Conservation (phyloP, 163 green algal genomes). For the Picocystis sp. region DNA sequence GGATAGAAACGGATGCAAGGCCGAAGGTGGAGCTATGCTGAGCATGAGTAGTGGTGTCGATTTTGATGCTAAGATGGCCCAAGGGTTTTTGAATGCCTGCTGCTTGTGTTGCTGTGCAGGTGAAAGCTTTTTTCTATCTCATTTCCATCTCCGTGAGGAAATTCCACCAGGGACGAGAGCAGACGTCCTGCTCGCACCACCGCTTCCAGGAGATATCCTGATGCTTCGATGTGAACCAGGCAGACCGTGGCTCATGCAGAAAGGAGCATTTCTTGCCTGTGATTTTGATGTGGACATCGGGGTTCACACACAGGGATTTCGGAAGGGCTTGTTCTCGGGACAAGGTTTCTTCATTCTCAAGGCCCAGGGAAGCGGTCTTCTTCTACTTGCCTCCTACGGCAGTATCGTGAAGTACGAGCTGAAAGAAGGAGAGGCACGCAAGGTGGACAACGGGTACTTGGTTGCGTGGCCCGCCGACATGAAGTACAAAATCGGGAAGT, state of each 20-base stretch:
- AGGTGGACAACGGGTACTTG: constrained; percentile 20
- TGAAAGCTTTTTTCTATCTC: constrained; percentile 14
- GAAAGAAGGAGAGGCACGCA: constrained; percentile 12
- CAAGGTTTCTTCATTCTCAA: constrained; percentile 20
- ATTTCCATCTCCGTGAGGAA: neutral
- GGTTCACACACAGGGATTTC: constrained; percentile 20
- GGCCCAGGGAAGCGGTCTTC: constrained; percentile 11
- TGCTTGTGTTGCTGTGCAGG: constrained; percentile 9
- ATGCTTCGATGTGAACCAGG: constrained; percentile 15
- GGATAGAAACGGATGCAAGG: constrained; percentile 10
- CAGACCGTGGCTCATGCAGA: constrained; percentile 13
- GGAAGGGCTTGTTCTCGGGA: constrained; percentile 1
- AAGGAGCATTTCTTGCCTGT: constrained; percentile 13
- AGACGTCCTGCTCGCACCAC: constrained; percentile 11
- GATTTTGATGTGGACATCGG: constrained; percentile 14
- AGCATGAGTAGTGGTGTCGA: constrained; percentile 18
- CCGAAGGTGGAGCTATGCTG: constrained; percentile 16
- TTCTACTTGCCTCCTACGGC: constrained; percentile 20
- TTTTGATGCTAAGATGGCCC: constrained; percentile 13
- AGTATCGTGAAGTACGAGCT: constrained; percentile 22
- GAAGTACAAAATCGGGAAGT: too few species aligned
- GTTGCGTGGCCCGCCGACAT: constrained; percentile 9
- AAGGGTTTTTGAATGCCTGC: constrained; percentile 11
- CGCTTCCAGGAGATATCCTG: constrained; percentile 14
- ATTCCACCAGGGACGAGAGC: constrained; percentile 1